phyloP scores from a whole-genome alignment of 140 eudicot genomes.

The Ambrosia hybrid region DNA sequence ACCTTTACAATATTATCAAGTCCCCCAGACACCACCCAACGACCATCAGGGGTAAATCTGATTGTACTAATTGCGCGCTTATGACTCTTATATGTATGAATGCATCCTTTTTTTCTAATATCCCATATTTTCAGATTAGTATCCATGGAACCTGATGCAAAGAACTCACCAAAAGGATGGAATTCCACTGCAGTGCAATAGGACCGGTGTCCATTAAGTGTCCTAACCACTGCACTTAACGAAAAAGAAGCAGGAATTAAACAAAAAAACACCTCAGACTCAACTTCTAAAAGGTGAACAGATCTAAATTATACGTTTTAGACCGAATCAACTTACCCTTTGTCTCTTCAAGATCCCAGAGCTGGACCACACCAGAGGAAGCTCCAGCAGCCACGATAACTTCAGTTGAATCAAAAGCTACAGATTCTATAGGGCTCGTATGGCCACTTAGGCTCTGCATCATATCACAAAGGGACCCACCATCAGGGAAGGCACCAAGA shows the following conservation, averaged over 20 bases:
- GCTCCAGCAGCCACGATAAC: conserved; percentile 88
- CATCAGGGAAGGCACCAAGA: conserved; percentile 8
- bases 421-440: conserved; percentile 88
- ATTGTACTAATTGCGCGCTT: conserved; percentile 73
- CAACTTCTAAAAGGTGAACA: background rate
- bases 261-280: conserved; percentile 1
- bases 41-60: conserved; percentile 88
- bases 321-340: conserved; percentile 48
- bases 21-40: conserved; percentile 93
- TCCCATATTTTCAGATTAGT: conserved; percentile 91
- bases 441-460: conserved; percentile 83
- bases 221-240: conserved; percentile 72
- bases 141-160: conserved; percentile 96
- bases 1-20: conserved; percentile 81
- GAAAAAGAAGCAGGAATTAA: conserved; percentile 28
- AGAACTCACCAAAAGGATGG: conserved; percentile 93
- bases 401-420: conserved; percentile 81
- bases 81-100: conserved; percentile 92
- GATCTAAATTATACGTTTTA: too few species aligned
- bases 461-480: conserved; percentile 9
- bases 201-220: conserved; percentile 82
- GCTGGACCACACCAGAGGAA: conserved; percentile 72
- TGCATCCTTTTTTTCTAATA: conserved; percentile 84
- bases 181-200: conserved; percentile 78
- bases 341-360: conserved; percentile 91